Conservation (phyloP, 2,329 filamentous ascomycete species). For the Curvularia eragrostidis region DNA sequence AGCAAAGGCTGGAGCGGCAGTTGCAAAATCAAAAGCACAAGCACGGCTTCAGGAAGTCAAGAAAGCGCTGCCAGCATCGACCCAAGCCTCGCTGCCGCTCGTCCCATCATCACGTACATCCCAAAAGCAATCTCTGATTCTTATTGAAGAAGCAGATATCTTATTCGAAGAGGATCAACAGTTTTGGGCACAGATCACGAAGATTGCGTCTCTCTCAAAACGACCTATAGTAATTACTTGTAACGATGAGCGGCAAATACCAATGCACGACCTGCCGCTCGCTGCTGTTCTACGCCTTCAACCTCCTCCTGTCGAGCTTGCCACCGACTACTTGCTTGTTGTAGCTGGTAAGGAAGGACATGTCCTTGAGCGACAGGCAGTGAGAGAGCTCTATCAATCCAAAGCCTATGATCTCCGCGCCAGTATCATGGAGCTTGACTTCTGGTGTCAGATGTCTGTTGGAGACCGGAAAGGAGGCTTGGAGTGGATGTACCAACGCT, state of each 20-base stretch:
- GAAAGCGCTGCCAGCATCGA: slow-evolving; percentile 22
- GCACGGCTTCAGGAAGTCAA: slow-evolving; percentile 19
- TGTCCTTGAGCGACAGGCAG: slow-evolving; percentile 69
- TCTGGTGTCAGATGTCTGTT: slow-evolving; percentile 96
- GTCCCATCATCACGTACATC: slow-evolving; percentile 42
- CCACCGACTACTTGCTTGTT: slow-evolving; percentile 80
- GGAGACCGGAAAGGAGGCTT: slow-evolving; percentile 87
- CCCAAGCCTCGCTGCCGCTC: slow-evolving; percentile 33
- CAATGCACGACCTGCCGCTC: slow-evolving; percentile 74
- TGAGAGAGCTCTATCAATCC: slow-evolving; percentile 73
- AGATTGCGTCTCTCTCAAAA: slow-evolving; percentile 82
- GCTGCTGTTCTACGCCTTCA: slow-evolving; percentile 84
- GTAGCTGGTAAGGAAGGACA: slow-evolving; percentile 91
- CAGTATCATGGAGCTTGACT: slow-evolving; percentile 82
- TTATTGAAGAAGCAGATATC: slow-evolving; percentile 92
- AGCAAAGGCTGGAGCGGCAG: slow-evolving; percentile 34
- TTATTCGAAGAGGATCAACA: slow-evolving; percentile 95
- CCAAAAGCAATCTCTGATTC: slow-evolving; percentile 92
- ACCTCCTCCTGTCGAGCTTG: slow-evolving; percentile 69
- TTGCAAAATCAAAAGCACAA: slow-evolving; percentile 28
- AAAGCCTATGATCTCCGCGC: slow-evolving; percentile 78
- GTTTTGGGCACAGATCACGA: slow-evolving; percentile 85
- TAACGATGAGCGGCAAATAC: slow-evolving; percentile 86
- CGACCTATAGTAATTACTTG: slow-evolving; percentile 95
- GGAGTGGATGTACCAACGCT: slow-evolving; percentile 85